These are phyloP conservation scores for Lagenaria siceraria DNA, from an alignment of 306 rosid genomes.

Conservation along the genomic window DNA sequence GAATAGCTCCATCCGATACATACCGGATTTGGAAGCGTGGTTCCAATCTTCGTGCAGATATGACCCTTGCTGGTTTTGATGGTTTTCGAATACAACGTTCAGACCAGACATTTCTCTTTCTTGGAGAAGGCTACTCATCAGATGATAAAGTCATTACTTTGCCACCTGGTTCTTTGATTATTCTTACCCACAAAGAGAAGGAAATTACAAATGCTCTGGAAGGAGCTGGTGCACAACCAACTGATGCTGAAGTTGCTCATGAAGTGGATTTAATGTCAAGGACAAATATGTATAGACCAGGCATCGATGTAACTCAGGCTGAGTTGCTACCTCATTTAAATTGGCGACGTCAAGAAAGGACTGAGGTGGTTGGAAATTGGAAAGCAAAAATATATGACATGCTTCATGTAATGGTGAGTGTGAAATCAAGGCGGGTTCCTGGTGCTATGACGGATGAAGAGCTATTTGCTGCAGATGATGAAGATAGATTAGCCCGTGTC, in stretches of 20 bases:
- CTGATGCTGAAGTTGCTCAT: slow-evolving; percentile 85
- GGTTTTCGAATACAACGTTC: slow-evolving; percentile 89
- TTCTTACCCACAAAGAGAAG: slow-evolving; percentile 85
- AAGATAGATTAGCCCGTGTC: slow-evolving; percentile 50
- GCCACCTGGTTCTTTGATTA: slow-evolving; percentile 77
- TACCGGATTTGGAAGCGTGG: slow-evolving; percentile 98
- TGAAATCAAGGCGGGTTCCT: slow-evolving; percentile 95
- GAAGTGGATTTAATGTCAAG: slow-evolving; percentile 90
- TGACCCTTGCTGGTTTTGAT: slow-evolving; percentile 99
- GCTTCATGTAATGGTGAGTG: slow-evolving; percentile 92
- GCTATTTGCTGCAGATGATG: slow-evolving; percentile 75
- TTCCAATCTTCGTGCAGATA: slow-evolving; percentile 91
- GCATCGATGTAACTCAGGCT: slow-evolving; percentile 95
- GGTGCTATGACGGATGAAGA: slow-evolving; percentile 99
- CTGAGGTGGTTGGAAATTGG: slow-evolving; percentile 91
- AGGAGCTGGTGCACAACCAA: slow-evolving; percentile 90
- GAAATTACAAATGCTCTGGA: slow-evolving; percentile 95
- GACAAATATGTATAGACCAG: slow-evolving; percentile 92
- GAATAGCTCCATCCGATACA: slow-evolving; percentile 93
- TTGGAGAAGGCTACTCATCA: slow-evolving; percentile 81
- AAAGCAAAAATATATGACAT: slow-evolving; percentile 90
- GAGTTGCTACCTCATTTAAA: slow-evolving; percentile 79
- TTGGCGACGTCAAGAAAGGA: slow-evolving; percentile 98
- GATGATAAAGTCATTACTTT: slow-evolving; percentile 57
- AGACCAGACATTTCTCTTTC: slow-evolving; percentile 81